Base-by-base conservation (phyloP, 345 rosid genomes). In the Hibiscus tridactylites region DNA sequence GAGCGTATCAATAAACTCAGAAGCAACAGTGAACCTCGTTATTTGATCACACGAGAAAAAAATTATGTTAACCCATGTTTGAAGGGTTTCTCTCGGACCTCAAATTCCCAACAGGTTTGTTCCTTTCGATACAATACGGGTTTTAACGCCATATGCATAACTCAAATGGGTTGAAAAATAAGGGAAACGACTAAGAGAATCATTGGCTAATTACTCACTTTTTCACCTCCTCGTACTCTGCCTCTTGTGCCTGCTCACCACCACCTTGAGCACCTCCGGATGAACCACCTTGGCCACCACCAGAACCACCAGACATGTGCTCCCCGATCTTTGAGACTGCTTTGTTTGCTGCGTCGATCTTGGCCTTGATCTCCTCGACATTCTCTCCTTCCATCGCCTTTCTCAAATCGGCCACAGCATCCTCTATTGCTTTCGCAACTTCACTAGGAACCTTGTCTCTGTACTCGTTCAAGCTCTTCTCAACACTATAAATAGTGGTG, bases 311-410 rank as follows among this genome's bases (percentile, higher is more conserved):
- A 2, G 87, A 60, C 91, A 93, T 88, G 73, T 91, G 97, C 78
- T 93, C 85, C 60, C 98, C 98, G 9, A 93, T 93, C 91, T 93
- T 91, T 0, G 98, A 88, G 6, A 93, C 90, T 0, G 95, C 91
- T 77, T 91, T 89, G 80, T 93, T 93, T 10, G 98, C 95, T 0
- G 79, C 86, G 0, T 92, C 97, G 0, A 90, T 71, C 86, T 89
- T 92, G 61, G 95, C 74, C 79, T 86, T 92, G 74, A 92, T 92
- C 66, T 88, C 90, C 0, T 88, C 89, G 0, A 79, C 6, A 52
- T 84, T 81, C 15, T 89, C 97, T 0, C 90, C 97, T 13, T 74
- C 81, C 61, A 84, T 69, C 2, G 93, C 85, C 1, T 16, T 86
- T 79, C 91, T 86, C 70, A 93, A 80, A 71, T 89, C 90, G 0